Base-by-base conservation (phyloP, 2,329 filamentous ascomycete genomes). In the Endocalyx cinctus region DNA sequence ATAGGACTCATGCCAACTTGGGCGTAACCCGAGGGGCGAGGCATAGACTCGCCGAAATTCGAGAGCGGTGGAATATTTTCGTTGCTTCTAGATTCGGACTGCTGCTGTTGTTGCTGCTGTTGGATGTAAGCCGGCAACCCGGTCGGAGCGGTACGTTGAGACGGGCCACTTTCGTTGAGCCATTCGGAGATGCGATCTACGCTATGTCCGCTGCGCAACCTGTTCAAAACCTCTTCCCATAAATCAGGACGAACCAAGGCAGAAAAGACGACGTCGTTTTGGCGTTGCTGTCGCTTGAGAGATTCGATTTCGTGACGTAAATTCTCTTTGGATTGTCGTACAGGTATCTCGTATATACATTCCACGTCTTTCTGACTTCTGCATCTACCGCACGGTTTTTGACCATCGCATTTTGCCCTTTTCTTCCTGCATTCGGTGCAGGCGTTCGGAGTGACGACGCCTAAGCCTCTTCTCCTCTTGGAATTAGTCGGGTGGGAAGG, bases 361-460 rank as follows among this genome's bases (percentile, higher is more conserved):
- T 77, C 68, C 25, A 68, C 57, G 19, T 72, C 69, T 34, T 69
- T 70, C 41, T 79, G 75, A 1, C 58, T 43, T 37, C 61, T 67
- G 56, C 77, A 82, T 39, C 77, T 64, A 20, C 64, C 63, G 43
- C 74, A 79, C 4, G 74, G 76, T 18, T 50, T 65, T 30, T 70
- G 61, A 6, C 77, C 77, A 47, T 82, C 77, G 47, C 77, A 82
- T 67, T 78, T 78, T 45, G 74, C 73, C 37, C 74, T 72, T 55
- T 77, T 78, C 59, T 77, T 78, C 34, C 74, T 69, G 47, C 74
- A 78, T 50, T 78, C 74, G 13, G 70, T 77, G 50, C 74, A 78
- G 16, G 74, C 74, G 54, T 77, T 78, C 26, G 72, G 70, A 5
- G 74, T 78, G 10, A 78, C 72, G 2, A 77, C 58, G 13, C 74